Percentiles rank a stretch among this genome's conserved stretches.
Evolutionary conservation across 768 basidiomycete species (phyloP).

Genomic region (Plicaturopsis crispa): DNA sequence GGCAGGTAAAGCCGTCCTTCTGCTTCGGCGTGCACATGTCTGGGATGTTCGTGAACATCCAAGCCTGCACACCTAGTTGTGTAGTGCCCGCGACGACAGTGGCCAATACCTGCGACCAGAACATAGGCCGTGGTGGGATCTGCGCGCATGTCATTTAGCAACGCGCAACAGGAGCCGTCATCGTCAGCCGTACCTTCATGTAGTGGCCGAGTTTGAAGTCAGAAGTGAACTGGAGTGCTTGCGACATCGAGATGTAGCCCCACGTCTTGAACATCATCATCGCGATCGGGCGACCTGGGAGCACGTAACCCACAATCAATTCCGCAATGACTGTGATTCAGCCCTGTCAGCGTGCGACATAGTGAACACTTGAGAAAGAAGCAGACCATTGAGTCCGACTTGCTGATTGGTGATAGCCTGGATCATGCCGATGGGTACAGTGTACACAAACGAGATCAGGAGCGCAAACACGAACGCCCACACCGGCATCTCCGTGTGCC

Average conservation of each 20-base stretch:
- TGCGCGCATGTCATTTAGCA: conserved; percentile 6
- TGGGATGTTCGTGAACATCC: conserved; percentile 27
- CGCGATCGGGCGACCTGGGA: conserved; percentile 29
- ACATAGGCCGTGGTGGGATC: conserved; percentile 9
- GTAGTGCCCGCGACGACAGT: conserved; percentile 36
- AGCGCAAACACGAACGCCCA: conserved; percentile 25
- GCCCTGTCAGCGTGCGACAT: background rate
- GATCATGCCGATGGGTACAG: conserved; percentile 32
- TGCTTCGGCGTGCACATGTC: conserved; percentile 5
- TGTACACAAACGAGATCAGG: conserved; percentile 22
- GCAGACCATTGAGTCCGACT: conserved; percentile 20
- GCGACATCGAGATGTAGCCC: conserved; percentile 26
- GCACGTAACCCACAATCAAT: conserved; percentile 35
- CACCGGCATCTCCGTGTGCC: conserved; percentile 32
- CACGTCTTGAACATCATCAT: conserved; percentile 26
- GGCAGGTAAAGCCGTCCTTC: conserved; percentile 4
- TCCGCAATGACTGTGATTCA: conserved; percentile 58
- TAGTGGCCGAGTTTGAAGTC: conserved; percentile 24
- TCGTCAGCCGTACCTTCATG: conserved; percentile 22
- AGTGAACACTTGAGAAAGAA: conserved; percentile 17
- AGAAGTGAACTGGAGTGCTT: conserved; percentile 27
- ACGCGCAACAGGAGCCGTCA: conserved; percentile 57
- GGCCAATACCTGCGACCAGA: conserved; percentile 22
- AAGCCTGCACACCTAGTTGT: conserved; percentile 45
- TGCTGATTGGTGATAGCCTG: conserved; percentile 32